Base-by-base conservation (phyloP, 2,329 filamentous ascomycete species). In the Cladosporium oxysporum region DNA sequence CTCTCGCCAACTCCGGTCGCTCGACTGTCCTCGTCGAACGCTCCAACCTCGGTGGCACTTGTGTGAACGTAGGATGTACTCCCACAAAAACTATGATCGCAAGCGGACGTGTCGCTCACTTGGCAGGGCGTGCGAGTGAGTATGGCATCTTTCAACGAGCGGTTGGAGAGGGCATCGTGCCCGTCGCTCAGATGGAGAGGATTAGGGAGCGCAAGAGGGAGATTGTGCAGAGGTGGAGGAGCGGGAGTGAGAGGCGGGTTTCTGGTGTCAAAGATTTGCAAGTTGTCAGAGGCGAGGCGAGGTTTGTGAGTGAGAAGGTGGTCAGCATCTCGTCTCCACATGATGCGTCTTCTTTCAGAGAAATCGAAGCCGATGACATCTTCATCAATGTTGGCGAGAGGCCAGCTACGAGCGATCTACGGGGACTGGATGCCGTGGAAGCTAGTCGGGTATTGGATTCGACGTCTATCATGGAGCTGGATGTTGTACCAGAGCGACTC, bases 11-110 rank as follows among this genome's bases (percentile, higher is more conserved):
- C 33, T 77, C 81, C 3, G 79, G 79, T 31, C 76, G 78, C 18
- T 80, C 79, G 60, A 82, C 81, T 0, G 79, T 79, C 6, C 74
- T 86, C 29, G 75, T 85, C 61, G 84, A 86, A 69, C 75, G 79
- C n/a, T 67, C 76, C 0, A 78, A 83, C 62, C 83, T 94, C 33
- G 92, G 92, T 74, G 92, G 92, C 69, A 96, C 92, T 57, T 96
- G 92, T 76, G 92, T 96, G 68, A 96, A 96, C 75, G 92, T 96
- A 72, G 92, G 92, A 59, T 96, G 92, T 76, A 92, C 96, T 29
- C 92, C 92, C 68, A 96, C 96, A 78, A 96, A 96, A 78, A 83
- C 96, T 62, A 94, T 87, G 79, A 82, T 87, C 58, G 80, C 84
- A 3, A 84, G 81, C 23, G 84, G 83, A 1, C 76, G 83, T 4